phyloP scores from a whole-genome alignment of 1,284 basidiomycete genomes.

The Ustilago hordei region DNA sequence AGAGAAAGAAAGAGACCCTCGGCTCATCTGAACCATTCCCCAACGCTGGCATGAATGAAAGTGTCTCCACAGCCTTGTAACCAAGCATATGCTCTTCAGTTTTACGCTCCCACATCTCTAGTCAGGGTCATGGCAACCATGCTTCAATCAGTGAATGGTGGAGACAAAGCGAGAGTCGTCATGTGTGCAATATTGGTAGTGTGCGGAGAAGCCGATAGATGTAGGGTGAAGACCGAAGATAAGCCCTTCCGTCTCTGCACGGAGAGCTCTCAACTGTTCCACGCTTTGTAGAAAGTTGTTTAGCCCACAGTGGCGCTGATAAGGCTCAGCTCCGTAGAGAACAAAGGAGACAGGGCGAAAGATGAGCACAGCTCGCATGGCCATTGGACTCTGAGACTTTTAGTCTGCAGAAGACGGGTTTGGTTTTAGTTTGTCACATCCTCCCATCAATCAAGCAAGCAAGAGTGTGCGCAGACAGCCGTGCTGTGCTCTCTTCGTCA shows the following conservation, averaged over 20 bases:
- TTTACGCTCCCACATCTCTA: background rate
- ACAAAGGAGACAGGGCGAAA: background rate
- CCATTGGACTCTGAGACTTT: background rate
- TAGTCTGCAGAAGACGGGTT: slow-evolving; percentile 6
- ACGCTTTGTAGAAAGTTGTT: background rate
- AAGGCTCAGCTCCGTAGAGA: background rate
- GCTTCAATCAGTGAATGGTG: background rate
- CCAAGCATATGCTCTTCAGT: slow-evolving; percentile 2
- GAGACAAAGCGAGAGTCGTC: slow-evolving; percentile 8
- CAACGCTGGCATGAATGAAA: slow-evolving; percentile 6
- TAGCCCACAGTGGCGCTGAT: background rate
- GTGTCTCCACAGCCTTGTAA: slow-evolving; percentile 7
- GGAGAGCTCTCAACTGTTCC: background rate
- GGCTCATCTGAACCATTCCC: slow-evolving; percentile 3
- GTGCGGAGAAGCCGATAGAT: background rate
- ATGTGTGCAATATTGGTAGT: slow-evolving; percentile 1
- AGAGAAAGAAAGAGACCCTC: slow-evolving; percentile 1
- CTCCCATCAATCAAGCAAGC: background rate
- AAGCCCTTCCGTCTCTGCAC: background rate
- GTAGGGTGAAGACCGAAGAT: background rate
- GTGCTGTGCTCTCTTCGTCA: background rate
- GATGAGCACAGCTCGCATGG: background rate
- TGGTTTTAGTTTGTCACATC: slow-evolving; percentile 11
- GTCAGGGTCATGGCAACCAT: background rate
- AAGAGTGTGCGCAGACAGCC: background rate